Conservation (phyloP, 306 rosid species). For the Gynostemma pentaphyllum region DNA sequence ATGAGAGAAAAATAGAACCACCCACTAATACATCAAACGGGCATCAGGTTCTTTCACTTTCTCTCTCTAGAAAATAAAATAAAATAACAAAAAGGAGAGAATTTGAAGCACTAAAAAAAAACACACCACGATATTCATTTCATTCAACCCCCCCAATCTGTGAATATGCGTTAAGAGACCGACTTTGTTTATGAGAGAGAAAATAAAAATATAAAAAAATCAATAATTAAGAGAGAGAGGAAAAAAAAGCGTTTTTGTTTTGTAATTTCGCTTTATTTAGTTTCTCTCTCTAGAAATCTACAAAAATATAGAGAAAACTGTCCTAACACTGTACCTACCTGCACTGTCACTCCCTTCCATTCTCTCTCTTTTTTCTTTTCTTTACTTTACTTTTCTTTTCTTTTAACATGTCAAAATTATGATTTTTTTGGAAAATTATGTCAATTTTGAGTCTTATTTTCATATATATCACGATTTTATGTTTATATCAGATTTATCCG, state of each 20-base stretch:
- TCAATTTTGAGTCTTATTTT: too few relatives aligned
- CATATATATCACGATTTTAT: too few relatives aligned
- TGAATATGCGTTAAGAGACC: slow-evolving; percentile 30
- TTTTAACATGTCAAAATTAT: not conserved
- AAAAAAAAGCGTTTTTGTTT: not conserved
- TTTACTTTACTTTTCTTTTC: not conserved
- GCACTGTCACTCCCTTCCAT: slow-evolving; percentile 6
- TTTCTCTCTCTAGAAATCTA: not conserved
- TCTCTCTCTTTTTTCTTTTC: too few relatives aligned
- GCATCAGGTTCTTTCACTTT: slow-evolving; percentile 45
- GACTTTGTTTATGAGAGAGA: slow-evolving; percentile 7
- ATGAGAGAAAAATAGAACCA: slow-evolving; percentile 28
- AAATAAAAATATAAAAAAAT: not conserved
- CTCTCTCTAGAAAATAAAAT: too few relatives aligned
- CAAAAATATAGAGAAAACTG: slow-evolving; percentile 8
- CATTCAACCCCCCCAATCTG: slow-evolving; percentile 28
- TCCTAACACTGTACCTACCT: slow-evolving; percentile 7
- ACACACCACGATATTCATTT: slow-evolving; percentile 33
- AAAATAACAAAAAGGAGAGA: slow-evolving; percentile 28
- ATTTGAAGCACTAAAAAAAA: slow-evolving; percentile 26
- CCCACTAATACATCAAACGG: slow-evolving; percentile 48
- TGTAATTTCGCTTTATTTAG: not conserved
- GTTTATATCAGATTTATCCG: too few relatives aligned
- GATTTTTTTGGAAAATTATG: too few relatives aligned
- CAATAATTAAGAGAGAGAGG: slow-evolving; percentile 5